Conservation (phyloP, 768 basidiomycete genomes). For the Amanita jacksonii region DNA sequence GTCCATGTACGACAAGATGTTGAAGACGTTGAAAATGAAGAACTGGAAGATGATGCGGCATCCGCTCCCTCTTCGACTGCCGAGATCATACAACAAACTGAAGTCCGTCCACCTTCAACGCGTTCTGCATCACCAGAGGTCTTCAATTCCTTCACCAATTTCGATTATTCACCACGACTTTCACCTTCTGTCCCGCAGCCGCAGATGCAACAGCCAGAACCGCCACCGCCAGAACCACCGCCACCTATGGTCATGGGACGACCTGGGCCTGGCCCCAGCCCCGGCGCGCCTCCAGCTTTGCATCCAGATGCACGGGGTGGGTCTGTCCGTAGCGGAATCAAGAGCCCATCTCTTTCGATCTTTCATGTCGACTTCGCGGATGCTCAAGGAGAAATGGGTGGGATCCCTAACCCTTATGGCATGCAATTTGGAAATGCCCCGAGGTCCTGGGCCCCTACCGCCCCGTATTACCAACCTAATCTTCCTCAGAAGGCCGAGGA, state of each 20-base stretch:
- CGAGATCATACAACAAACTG: constrained; percentile 5
- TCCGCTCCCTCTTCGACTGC: constrained; percentile 3
- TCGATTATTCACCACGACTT: not conserved
- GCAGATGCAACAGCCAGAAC: not conserved
- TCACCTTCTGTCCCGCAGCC: not conserved
- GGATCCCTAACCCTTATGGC: constrained; percentile 13
- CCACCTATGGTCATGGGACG: not conserved
- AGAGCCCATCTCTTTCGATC: constrained; percentile 18
- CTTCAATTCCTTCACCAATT: not conserved
- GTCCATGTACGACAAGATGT: not conserved
- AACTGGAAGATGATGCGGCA: not conserved
- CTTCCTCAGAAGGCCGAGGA: constrained; percentile 1
- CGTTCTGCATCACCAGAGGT: not conserved
- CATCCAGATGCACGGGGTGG: not conserved
- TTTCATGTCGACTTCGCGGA: constrained; percentile 25
- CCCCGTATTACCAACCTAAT: constrained; percentile 19
- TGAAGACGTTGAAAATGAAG: constrained; percentile 1
- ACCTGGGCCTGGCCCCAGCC: no score
- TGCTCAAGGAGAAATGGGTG: constrained; percentile 19
- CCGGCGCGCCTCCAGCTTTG: no score
- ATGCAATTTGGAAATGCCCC: constrained; percentile 15
- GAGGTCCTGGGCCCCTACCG: constrained; percentile 29
- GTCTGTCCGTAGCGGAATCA: not conserved
- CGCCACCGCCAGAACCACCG: not conserved
- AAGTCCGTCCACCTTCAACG: constrained; percentile 7